Percentiles rank a stretch among this genome's conserved stretches.
phyloP scores from a whole-genome alignment of 805 yeast genomes.

The Wickerhamia fluorescens region DNA sequence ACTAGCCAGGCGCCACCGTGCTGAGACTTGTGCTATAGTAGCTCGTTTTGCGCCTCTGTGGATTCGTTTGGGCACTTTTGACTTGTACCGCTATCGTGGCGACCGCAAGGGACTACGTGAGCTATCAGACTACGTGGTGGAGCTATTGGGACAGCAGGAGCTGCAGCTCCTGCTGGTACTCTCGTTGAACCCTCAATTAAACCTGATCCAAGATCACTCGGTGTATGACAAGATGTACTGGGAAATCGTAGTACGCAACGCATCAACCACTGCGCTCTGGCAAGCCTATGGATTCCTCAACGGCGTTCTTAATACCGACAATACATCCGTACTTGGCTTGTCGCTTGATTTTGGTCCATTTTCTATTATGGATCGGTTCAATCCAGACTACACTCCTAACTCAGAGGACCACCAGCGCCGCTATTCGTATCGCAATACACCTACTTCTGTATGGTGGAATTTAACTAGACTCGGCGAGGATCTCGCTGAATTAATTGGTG shows the following conservation, averaged over 20 bases:
- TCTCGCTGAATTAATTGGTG: slow-evolving; percentile 74
- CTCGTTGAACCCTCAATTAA: no score
- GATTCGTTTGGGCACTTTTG: slow-evolving; percentile 87
- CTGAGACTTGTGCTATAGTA: slow-evolving; percentile 81
- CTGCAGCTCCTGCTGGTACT: no score
- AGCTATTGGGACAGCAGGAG: slow-evolving; percentile 40
- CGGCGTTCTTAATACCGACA: slow-evolving; percentile 93
- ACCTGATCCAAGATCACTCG: slow-evolving; percentile 1
- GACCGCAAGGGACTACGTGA: slow-evolving; percentile 55
- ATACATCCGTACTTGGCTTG: slow-evolving; percentile 82
- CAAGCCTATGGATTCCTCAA: slow-evolving; percentile 89
- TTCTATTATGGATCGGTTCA: slow-evolving; percentile 79
- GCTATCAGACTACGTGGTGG: slow-evolving; percentile 67
- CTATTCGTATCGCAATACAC: slow-evolving; percentile 79
- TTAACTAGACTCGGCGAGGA: slow-evolving; percentile 78
- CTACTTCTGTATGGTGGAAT: slow-evolving; percentile 91
- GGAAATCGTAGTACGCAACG: slow-evolving; percentile 68
- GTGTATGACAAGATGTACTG: slow-evolving; percentile 62
- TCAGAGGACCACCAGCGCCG: slow-evolving; percentile 71
- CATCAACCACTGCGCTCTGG: slow-evolving; percentile 73
- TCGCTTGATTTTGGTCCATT: slow-evolving; percentile 95
- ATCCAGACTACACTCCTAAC: slow-evolving; percentile 80
- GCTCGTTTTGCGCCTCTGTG: slow-evolving; percentile 79
- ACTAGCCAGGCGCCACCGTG: slow-evolving; percentile 61
- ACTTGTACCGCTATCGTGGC: slow-evolving; percentile 66